Percentiles rank a stretch among this genome's conserved stretches.
Conservation (phyloP, 116 monocot species). For the Trichopus zeylanicus region DNA sequence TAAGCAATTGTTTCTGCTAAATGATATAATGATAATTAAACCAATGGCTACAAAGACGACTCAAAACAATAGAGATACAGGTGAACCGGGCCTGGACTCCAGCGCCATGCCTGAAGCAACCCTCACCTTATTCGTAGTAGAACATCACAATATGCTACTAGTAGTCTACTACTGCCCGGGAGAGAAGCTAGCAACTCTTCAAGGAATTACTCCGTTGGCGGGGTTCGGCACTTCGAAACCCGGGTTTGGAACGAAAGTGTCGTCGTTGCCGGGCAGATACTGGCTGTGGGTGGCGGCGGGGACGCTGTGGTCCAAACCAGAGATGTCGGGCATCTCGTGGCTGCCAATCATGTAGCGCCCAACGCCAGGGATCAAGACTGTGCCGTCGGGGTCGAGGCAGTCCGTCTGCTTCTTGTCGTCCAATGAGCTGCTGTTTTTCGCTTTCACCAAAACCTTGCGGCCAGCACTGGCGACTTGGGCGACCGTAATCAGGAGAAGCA, state of each 20-base stretch:
- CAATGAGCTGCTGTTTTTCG: too few relatives aligned
- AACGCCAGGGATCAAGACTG: constrained; percentile 11
- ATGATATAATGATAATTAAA: too few relatives aligned
- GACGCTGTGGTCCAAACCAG: constrained; percentile 1
- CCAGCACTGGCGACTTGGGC: too few relatives aligned
- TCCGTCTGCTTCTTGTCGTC: constrained; percentile 1
- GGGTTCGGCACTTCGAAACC: constrained; percentile 16
- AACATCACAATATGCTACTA: too few relatives aligned
- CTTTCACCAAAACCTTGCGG: constrained; percentile 1
- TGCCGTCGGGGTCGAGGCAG: constrained; percentile 9
- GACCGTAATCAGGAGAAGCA: neutral
- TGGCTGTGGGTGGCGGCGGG: constrained; percentile 5
- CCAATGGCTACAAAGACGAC: too few relatives aligned
- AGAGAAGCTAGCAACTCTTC: too few relatives aligned
- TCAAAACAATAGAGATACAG: too few relatives aligned
- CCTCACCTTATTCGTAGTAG: too few relatives aligned
- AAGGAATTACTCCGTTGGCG: neutral
- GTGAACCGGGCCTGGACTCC: too few relatives aligned
- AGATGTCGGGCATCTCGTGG: neutral
- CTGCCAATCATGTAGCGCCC: constrained; percentile 8
- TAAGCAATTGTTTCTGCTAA: too few relatives aligned
- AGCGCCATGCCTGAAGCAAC: too few relatives aligned
- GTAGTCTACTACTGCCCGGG: too few relatives aligned
- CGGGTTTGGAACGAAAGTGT: constrained; percentile 14
- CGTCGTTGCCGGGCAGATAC: constrained; percentile 13